Evolutionary conservation across 306 rosid genomes (phyloP).

Genomic region (Comarum palustre): DNA sequence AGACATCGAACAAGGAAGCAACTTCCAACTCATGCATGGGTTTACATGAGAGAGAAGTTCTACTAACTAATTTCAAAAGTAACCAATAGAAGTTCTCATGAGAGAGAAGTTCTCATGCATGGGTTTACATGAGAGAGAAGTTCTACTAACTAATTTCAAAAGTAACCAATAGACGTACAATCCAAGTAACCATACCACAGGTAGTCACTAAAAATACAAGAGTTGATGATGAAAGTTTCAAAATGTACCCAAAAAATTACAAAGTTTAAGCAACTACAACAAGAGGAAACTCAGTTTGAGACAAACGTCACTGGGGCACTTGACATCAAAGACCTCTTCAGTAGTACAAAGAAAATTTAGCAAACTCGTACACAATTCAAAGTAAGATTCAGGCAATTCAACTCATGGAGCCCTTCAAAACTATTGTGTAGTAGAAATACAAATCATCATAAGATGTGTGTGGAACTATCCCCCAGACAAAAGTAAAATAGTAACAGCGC

Average conservation of each 20-base stretch:
- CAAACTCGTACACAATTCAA: background rate
- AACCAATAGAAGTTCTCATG: background rate
- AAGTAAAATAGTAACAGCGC: background rate
- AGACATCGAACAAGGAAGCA: background rate
- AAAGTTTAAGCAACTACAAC: background rate
- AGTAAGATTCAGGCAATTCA: background rate
- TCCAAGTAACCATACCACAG: background rate
- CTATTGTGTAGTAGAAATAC: background rate
- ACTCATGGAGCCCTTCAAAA: background rate
- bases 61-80: background rate
- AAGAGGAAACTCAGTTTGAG: background rate
- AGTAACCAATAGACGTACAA: background rate
- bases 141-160: background rate
- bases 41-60: background rate
- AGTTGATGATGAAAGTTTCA: background rate
- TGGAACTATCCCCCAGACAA: constrained; percentile 2
- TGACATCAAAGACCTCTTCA: constrained; percentile 2
- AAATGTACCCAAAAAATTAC: background rate
- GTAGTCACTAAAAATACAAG: background rate
- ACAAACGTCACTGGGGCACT: background rate
- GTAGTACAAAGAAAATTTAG: background rate
- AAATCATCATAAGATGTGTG: background rate
- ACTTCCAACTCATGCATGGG: background rate
- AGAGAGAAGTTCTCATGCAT: too few relatives aligned
- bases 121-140: background rate